These are phyloP conservation scores for Moringa oleifera DNA, from an alignment of 345 rosid species.

Conservation along the genomic window DNA sequence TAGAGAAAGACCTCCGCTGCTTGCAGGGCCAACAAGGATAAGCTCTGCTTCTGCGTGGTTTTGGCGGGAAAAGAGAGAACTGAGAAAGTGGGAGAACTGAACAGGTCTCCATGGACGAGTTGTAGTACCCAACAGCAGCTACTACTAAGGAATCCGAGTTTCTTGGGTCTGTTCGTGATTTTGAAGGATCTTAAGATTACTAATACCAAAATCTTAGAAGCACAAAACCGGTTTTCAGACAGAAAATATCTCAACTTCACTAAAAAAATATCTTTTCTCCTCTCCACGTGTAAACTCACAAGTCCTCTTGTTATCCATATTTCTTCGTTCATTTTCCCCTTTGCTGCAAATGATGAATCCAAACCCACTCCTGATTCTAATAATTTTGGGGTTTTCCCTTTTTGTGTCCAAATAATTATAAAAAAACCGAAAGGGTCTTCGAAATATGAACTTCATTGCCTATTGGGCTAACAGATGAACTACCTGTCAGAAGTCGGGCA, in stretches of 20 bases:
- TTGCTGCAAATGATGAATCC: no score
- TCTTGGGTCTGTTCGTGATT: neutral
- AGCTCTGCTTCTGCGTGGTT: conserved; percentile 9
- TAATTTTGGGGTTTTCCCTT: no score
- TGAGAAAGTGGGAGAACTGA: conserved; percentile 22
- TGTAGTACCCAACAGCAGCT: neutral
- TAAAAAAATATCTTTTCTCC: neutral
- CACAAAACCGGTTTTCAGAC: neutral
- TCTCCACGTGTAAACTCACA: no score
- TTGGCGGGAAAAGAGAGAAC: conserved; percentile 22
- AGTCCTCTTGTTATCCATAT: no score
- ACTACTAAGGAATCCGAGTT: neutral
- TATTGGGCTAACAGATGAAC: no score
- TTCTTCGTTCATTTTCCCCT: no score
- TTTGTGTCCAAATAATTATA: no score
- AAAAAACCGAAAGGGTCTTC: no score
- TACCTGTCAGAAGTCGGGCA: no score
- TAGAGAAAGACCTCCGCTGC: conserved; percentile 16
- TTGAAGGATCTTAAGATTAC: neutral
- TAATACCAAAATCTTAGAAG: neutral
- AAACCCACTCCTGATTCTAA: no score
- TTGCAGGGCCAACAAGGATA: conserved; percentile 19
- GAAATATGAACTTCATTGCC: no score
- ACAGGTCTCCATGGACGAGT: conserved; percentile 24
- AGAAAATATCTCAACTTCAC: conserved; percentile 8